Evolutionary conservation across 2,329 filamentous ascomycete genomes (phyloP), one percentile per base, ranked within the genome.

Genomic region (Claviceps digitariae): DNA sequence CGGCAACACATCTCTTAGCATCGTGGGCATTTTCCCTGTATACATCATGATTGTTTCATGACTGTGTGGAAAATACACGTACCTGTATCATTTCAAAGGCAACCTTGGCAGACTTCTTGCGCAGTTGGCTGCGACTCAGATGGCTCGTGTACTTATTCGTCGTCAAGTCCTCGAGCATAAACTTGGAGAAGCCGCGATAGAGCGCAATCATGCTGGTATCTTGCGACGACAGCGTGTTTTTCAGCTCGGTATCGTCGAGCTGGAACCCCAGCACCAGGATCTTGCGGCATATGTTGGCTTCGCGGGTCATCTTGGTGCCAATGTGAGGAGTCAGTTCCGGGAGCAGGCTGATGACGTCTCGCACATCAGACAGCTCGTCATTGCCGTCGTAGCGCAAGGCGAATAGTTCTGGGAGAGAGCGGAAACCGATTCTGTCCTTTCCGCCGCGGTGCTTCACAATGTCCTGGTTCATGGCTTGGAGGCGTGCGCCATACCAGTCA

Each of bases 151-250:
- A 60, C 0, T 58, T 58, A 44, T 63, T 63, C 2, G 57, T 57
- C 31, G 62, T 59, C 5, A 66, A 57, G 52, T 68, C 66, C 52
- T 68, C 61, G 27, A 67, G 59, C 64, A 67, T 83, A 45, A 86
- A 69, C 40, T 81, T 78, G 25, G 81, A 82, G 62, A 82, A 84
- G 46, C 77, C 72, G 52, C 75, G 73, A 62, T 86, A 83, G 53
- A 74, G 70, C 4, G 72, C 70, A 36, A 86, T 66, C 25, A 59
- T 56, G 57, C 61, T 53, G 56, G 64, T n/a, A 58, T 67, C 60
- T 58, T 61, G 63, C 25, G 59, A 57, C 45, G 64, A 58, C 54
- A 66, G 59, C 53, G 45, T 20, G 56, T 55, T 53, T 59, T 50
- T 58, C 62, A 57, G 56, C 63, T 58, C 55, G 56, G 55, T 56